Conservation (phyloP, 2,329 filamentous ascomycete species). For the Verticillium dahliae region DNA sequence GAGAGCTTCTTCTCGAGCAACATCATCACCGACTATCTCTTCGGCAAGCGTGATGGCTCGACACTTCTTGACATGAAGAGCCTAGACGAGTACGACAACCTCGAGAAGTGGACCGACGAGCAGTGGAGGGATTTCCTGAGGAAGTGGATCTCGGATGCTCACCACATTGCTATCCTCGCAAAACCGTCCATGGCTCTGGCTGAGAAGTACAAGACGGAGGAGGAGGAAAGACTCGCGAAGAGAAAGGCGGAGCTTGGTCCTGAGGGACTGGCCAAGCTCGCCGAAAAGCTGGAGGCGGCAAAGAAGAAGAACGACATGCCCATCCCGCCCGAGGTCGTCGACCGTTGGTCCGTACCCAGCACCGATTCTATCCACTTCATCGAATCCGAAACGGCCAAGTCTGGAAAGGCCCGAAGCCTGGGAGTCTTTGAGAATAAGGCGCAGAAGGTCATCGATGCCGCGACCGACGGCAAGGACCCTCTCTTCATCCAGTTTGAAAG, state of each 20-base stretch:
- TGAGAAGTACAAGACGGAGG: slow-evolving; percentile 73
- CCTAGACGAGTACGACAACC: slow-evolving; percentile 54
- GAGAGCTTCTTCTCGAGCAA: slow-evolving; percentile 76
- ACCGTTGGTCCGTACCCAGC: slow-evolving; percentile 73
- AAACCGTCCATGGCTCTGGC: slow-evolving; percentile 77
- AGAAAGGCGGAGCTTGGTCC: slow-evolving; percentile 74
- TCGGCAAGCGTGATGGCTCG: slow-evolving; percentile 77
- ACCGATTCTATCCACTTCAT: slow-evolving; percentile 95
- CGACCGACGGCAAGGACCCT: slow-evolving; percentile 51
- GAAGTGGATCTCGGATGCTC: slow-evolving; percentile 78
- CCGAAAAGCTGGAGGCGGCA: slow-evolving; percentile 70
- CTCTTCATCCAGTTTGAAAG: slow-evolving; percentile 97
- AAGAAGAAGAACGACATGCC: slow-evolving; percentile 84
- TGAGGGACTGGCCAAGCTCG: slow-evolving; percentile 72
- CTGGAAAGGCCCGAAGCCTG: slow-evolving; percentile 67
- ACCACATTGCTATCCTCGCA: slow-evolving; percentile 82
- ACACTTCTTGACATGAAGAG: slow-evolving; percentile 56
- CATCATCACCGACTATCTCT: slow-evolving; percentile 89
- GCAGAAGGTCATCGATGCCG: slow-evolving; percentile 69
- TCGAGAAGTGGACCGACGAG: slow-evolving; percentile 74
- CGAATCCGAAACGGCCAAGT: slow-evolving; percentile 74
- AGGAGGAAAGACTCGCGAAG: slow-evolving; percentile 70
- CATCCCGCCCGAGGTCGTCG: slow-evolving; percentile 76
- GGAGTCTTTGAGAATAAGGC: slow-evolving; percentile 62
- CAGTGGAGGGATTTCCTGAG: slow-evolving; percentile 79